A percentile compares a stretch with the other conserved stretches of the same genome.
Evolutionary conservation across 176 grass and related monocot species (phyloP).

Genomic region (Rhynchospora tenuis): DNA sequence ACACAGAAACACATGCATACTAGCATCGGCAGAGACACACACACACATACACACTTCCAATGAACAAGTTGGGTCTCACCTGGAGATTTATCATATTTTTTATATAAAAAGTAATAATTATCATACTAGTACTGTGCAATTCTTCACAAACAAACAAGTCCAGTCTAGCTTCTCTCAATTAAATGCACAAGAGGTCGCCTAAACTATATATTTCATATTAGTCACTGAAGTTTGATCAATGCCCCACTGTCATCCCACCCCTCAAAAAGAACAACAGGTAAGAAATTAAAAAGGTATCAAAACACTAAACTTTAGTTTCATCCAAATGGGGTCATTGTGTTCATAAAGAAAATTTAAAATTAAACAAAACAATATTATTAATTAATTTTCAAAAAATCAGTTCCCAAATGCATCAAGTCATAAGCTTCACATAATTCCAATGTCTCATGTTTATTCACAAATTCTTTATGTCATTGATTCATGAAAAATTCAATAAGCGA

Average conservation of each 20-base stretch:
- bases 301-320: not conserved
- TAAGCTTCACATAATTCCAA: not conserved
- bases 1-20: not conserved
- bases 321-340: not conserved
- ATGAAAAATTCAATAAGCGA: not conserved
- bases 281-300: not conserved
- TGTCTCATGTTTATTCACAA: not conserved
- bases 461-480: not conserved
- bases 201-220: constrained; percentile 23
- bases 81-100: constrained; percentile 64
- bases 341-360: not conserved
- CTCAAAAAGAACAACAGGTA: not conserved
- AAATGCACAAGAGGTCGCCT: constrained; percentile 18
- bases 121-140: not conserved
- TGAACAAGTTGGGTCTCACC: constrained; percentile 61
- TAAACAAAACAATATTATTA: not conserved
- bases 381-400: not conserved
- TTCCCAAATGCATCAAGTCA: not conserved
- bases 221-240: not conserved
- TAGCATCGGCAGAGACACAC: not conserved
- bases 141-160: not conserved
- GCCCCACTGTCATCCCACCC: not conserved
- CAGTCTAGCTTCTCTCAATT: not conserved
- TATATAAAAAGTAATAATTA: constrained; percentile 5
- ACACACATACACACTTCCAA: constrained; percentile 37